Evolutionary conservation across 2,329 filamentous ascomycete species (phyloP), one percentile per base, ranked within the genome.

Genomic region (Monilinia vaccinii-corymbosi): DNA sequence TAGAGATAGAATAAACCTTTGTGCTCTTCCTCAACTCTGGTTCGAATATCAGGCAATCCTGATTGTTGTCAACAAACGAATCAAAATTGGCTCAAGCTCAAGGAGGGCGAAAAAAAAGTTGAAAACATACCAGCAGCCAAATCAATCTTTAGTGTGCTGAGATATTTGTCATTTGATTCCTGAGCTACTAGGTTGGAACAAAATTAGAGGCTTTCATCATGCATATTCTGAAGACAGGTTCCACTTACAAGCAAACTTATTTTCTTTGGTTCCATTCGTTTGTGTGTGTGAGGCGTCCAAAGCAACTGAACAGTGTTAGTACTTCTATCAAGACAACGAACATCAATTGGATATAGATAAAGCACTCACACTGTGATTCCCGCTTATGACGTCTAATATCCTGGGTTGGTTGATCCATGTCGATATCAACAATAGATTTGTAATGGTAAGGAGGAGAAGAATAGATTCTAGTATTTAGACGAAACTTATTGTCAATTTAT

Each of bases 1-100:
- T 4, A 16, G 34, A 48, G 16, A 25, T n/a, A 25, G 36, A 47
- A 56, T 31, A 9, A 25, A 52, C 56, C 56, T 58, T 58, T 58
- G 16, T 58, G 47, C 31, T 58, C 46, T 25, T 52, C 16, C 25
- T 58, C 46, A 32, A 52, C 46, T 28, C 28, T 42, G n/a, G 16
- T 44, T 42, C 36, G 56, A 45, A 58, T 52, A 34, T 52, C 16
- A 42, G 46, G n/a, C 21, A 58, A 32, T 25, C 56, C 56, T 58
- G 28, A 8, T 18, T 34, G 11, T 58, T 45, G 4, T 32, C 34
- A 56, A 31, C 16, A 34, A 34, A 23, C 2, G 28, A 34, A 21
- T 34, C 14, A 55, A 18, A 23, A 7, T 4, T 45, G 28, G 28
- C 31, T 10, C 28, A 44, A 52, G 25, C 2, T 21, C 18, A 44